A percentile compares a stretch with the other conserved stretches of the same genome.
Evolutionary conservation across 306 rosid genomes (phyloP).

Genomic region (Ziziphus jujuba): DNA sequence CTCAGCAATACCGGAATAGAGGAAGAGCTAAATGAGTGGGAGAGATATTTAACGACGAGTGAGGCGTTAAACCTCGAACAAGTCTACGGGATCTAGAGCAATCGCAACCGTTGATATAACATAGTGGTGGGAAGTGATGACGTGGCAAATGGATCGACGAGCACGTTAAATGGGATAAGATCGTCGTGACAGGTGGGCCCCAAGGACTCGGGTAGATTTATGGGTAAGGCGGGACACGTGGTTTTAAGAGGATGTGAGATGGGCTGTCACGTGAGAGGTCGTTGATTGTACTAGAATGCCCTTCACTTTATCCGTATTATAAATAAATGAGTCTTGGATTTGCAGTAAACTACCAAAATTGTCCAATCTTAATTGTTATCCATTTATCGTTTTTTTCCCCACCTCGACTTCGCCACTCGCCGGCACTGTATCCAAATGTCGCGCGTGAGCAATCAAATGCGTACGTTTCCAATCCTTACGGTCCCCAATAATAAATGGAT

Average conservation of each 20-base stretch:
- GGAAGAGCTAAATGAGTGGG: fast-evolving
- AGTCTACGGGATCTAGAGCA: slow-evolving; percentile 14
- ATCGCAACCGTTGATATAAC: slow-evolving; percentile 35
- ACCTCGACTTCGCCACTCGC: too few relatives aligned
- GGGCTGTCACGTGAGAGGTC: slow-evolving; percentile 44
- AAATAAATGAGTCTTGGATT: background rate
- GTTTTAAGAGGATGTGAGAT: background rate
- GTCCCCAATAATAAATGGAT: too few relatives aligned
- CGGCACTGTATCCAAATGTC: too few relatives aligned
- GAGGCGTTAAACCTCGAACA: slow-evolving; percentile 58
- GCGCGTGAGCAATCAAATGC: too few relatives aligned
- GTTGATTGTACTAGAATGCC: slow-evolving; percentile 10
- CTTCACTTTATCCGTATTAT: background rate
- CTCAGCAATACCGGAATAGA: background rate
- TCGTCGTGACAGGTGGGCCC: slow-evolving; percentile 42
- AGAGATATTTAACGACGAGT: slow-evolving; percentile 42
- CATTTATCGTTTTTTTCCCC: too few relatives aligned
- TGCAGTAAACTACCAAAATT: background rate
- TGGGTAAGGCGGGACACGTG: slow-evolving; percentile 28
- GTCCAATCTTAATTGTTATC: background rate
- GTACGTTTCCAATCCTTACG: too few relatives aligned
- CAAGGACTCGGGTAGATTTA: background rate
- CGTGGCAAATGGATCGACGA: slow-evolving; percentile 48
- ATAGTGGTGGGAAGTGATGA: background rate
- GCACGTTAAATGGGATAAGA: slow-evolving; percentile 58